phyloP scores from a whole-genome alignment of 306 rosid species.

The Ochetophila trinervis region DNA sequence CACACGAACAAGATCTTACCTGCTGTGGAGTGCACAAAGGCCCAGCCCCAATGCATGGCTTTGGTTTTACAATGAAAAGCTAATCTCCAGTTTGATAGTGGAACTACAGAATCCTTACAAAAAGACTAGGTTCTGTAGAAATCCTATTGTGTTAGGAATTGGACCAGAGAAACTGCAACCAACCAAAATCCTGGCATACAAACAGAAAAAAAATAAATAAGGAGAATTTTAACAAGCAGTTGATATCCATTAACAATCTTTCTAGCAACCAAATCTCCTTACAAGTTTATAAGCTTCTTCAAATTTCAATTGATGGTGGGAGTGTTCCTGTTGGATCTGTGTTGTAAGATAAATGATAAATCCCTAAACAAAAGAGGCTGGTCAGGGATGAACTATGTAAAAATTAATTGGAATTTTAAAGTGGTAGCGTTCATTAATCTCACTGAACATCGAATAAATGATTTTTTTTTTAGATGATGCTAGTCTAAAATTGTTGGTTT shows the following conservation, averaged over 20 bases:
- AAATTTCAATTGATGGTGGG: conserved; percentile 43
- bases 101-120: conserved; percentile 44
- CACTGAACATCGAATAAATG: not conserved
- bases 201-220: conserved; percentile 18
- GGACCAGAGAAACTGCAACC: conserved; percentile 59
- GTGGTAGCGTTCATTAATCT: not conserved
- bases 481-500: not conserved
- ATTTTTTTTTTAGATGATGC: not conserved
- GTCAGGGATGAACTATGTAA: conserved; percentile 19
- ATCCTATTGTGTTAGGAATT: conserved; percentile 62
- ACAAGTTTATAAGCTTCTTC: conserved; percentile 52
- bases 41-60: conserved; percentile 69
- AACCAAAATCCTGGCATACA: conserved; percentile 47
- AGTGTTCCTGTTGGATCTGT: conserved; percentile 39
- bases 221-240: not conserved
- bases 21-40: conserved; percentile 85
- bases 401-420: not conserved
- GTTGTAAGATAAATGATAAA: conserved; percentile 66
- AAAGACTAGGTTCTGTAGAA: conserved; percentile 40
- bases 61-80: conserved; percentile 39
- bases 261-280: conserved; percentile 15
- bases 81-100: not conserved
- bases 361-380: conserved; percentile 42
- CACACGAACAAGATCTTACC: conserved; percentile 47
- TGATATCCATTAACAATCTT: not conserved